phyloP scores from a whole-genome alignment of 2,329 filamentous ascomycete genomes.

The Penicillium rolfsii region DNA sequence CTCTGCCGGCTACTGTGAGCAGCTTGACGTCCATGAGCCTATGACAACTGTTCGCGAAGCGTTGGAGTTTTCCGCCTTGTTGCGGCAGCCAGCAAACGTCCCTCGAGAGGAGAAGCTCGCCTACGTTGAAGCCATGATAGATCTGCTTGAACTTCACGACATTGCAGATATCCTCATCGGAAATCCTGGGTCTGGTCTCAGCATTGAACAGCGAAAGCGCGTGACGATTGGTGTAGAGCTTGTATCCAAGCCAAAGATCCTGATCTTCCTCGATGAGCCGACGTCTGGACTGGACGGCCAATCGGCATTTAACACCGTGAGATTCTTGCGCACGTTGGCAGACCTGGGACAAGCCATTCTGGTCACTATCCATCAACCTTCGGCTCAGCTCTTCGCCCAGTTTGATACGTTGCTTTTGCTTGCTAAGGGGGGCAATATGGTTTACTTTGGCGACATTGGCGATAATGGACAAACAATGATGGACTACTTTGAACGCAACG shows the following conservation, averaged over 20 bases:
- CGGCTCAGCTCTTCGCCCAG: conserved; percentile 43
- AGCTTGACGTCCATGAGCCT: conserved; percentile 69
- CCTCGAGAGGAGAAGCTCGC: conserved; percentile 60
- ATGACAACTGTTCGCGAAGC: conserved; percentile 68
- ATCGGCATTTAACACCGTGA: conserved; percentile 66
- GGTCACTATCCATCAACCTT: conserved; percentile 72
- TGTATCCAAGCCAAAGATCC: conserved; percentile 67
- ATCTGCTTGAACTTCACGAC: conserved; percentile 59
- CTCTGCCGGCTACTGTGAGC: conserved; percentile 69
- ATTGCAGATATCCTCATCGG: conserved; percentile 62
- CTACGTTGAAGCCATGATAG: conserved; percentile 67
- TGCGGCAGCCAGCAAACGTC: conserved; percentile 60
- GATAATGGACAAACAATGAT: conserved; percentile 51
- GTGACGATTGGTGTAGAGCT: conserved; percentile 73
- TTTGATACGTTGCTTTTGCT: background rate
- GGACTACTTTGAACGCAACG: background rate
- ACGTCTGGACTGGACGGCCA: conserved; percentile 71
- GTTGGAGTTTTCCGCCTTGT: conserved; percentile 66
- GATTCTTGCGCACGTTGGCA: conserved; percentile 67
- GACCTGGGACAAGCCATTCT: conserved; percentile 68
- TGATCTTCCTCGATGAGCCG: conserved; percentile 72
- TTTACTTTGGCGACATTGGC: conserved; percentile 69
- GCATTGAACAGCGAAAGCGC: conserved; percentile 68
- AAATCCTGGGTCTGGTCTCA: conserved; percentile 26
- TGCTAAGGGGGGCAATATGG: conserved; percentile 55